Base-by-base conservation (phyloP, 164 flowering plant genomes). In the Liriodendron chinense region DNA sequence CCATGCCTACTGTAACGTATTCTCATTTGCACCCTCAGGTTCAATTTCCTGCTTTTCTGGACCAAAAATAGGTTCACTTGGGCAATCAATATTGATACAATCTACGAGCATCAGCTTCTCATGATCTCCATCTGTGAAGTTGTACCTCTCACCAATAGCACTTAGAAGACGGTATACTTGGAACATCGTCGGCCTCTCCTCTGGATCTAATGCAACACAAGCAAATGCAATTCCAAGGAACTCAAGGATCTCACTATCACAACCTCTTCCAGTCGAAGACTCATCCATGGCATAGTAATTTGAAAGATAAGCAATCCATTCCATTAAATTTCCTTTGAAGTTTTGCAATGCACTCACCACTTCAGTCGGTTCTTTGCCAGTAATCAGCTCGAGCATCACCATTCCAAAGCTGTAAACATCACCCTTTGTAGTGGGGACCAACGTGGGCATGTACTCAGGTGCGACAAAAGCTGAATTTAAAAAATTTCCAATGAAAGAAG, bases 361-460 rank as follows among this genome's bases (percentile, higher is more conserved):
- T 56, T 77, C 62, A 57, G 69, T 77, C 23, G 82, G 65, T 48
- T 8, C 71, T 71, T 80, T 77, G 23, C 82, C 79, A 3, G 80
- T 70, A 20, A 80, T 68, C 53, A 80, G 48, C 69, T 80, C 82
- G n/a, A 80, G 77, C 43, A 80, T 68, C 20, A 80, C 75, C 21
- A 48, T 71, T 12, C 82, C 82, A 61, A 80, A 80, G 71, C 79
- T 77, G 47, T 80, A 77, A 13, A 80, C 80, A 71, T 80, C 82
- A 9, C 76, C 80, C 67, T 72, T 72, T 7, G 74, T 78, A 68
- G 82, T 79, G n/a, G 82, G 76, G 3, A 72, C 65, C 23, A 72
- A 61, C 21, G 76, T 68, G 24, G 73, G 78, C 25, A 63, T 28
- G 24, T 72, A 79, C 69, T 79, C 78, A 0, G 82, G 82, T 22